These are phyloP conservation scores for Pyronema omphalodes DNA, from an alignment of 495 filamentous ascomycete genomes.

Conservation along the genomic window DNA sequence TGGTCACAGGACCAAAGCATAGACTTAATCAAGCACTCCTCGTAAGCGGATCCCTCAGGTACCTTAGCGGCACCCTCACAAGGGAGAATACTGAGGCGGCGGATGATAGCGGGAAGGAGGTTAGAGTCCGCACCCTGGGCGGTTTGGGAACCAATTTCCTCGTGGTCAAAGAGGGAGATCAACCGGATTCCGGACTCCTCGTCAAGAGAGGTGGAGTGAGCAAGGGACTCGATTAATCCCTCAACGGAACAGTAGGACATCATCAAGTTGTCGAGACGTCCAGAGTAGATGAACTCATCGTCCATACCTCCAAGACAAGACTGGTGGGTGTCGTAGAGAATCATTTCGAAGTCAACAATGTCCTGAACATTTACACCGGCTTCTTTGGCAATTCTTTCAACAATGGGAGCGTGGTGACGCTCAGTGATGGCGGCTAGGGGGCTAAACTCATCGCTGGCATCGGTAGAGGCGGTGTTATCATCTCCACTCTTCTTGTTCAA, in stretches of 20 bases:
- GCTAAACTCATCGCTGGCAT: constrained; percentile 35
- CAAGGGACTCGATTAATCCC: constrained; percentile 65
- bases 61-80: constrained; percentile 34
- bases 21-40: constrained; percentile 79
- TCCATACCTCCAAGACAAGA: constrained; percentile 73
- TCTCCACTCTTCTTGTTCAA: constrained; percentile 47
- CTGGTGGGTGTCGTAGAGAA: constrained; percentile 89
- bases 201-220: constrained; percentile 40
- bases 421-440: constrained; percentile 60
- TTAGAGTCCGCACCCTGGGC: constrained; percentile 91
- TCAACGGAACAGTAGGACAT: constrained; percentile 81
- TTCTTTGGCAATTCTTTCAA: constrained; percentile 71
- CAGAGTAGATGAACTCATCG: constrained; percentile 86
- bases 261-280: constrained; percentile 80
- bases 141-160: constrained; percentile 81
- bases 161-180: constrained; percentile 87
- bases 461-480: constrained; percentile 20
- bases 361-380: constrained; percentile 47
- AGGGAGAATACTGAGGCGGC: constrained; percentile 66
- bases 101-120: constrained; percentile 70
- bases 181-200: constrained; percentile 68
- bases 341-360: constrained; percentile 83
- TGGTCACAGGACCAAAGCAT: constrained; percentile 95
- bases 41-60: constrained; percentile 60
- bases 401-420: constrained; percentile 73